phyloP scores from a whole-genome alignment of 306 rosid species.

The Inga laurina region DNA sequence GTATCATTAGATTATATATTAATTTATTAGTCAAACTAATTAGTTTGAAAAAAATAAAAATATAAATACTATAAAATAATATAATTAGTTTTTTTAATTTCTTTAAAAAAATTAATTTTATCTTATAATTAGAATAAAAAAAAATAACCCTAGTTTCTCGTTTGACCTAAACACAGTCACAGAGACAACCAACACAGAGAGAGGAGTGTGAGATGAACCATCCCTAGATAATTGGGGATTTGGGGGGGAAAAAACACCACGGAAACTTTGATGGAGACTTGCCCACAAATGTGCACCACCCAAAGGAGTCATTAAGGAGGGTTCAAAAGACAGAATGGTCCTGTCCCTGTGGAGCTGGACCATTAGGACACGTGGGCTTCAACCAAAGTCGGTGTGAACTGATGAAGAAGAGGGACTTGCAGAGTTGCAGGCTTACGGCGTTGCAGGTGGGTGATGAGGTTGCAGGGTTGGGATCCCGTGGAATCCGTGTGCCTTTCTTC shows the following conservation, averaged over 20 bases:
- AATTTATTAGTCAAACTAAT: too few relatives aligned
- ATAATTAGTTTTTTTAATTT: too few relatives aligned
- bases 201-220: neutral
- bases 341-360: conserved; percentile 43
- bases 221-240: too few relatives aligned
- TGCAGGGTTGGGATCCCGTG: conserved; percentile 45
- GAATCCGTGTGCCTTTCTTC: neutral
- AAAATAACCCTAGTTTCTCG: neutral
- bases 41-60: too few relatives aligned
- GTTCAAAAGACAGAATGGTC: conserved; percentile 30
- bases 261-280: neutral
- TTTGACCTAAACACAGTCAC: neutral
- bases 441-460: conserved; percentile 37
- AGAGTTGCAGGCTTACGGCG: neutral
- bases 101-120: too few relatives aligned
- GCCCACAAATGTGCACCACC: conserved; percentile 23
- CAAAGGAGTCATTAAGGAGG: neutral
- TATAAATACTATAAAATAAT: too few relatives aligned
- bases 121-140: neutral
- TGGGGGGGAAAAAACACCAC: neutral
- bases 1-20: too few relatives aligned
- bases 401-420: neutral
- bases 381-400: neutral
- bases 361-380: conserved; percentile 24
- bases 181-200: neutral